phyloP scores from a whole-genome alignment of 495 filamentous ascomycete genomes.

The Tetracladium marchalianum region DNA sequence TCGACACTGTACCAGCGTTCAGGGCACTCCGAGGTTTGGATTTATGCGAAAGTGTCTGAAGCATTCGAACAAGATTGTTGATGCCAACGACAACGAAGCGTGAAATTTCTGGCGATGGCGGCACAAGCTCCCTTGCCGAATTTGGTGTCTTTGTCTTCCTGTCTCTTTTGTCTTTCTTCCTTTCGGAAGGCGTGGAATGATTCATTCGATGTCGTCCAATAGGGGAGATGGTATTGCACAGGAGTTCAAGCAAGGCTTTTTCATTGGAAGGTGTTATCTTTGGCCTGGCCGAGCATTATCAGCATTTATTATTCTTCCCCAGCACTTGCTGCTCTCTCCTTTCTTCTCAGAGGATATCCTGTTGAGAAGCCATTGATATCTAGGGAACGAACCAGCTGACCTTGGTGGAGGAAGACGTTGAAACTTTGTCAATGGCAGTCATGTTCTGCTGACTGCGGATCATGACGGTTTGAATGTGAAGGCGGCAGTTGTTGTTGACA shows the following conservation, averaged over 20 bases:
- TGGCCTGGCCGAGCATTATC: conserved; percentile 29
- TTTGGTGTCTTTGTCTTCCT: conserved; percentile 7
- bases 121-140: conserved; percentile 5
- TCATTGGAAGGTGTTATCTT: conserved; percentile 35
- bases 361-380: too few relatives aligned
- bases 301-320: neutral
- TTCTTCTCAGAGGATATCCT: too few relatives aligned
- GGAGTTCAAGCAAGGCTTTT: conserved; percentile 43
- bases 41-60: conserved; percentile 32
- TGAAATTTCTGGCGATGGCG: conserved; percentile 37
- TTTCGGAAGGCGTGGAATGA: conserved; percentile 39
- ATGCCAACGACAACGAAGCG: conserved; percentile 48
- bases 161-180: conserved; percentile 34
- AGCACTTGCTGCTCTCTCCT: neutral
- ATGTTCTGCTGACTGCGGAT: too few relatives aligned
- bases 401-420: too few relatives aligned
- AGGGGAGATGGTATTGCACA: conserved; percentile 47
- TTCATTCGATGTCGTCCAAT: conserved; percentile 41
- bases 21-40: neutral
- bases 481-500: too few relatives aligned
- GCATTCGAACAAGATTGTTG: conserved; percentile 41
- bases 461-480: too few relatives aligned
- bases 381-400: too few relatives aligned
- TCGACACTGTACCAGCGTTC: neutral
- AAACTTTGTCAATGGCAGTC: too few relatives aligned